Evolutionary conservation across 495 filamentous ascomycete genomes (phyloP).

Genomic region (Collariella sp.): DNA sequence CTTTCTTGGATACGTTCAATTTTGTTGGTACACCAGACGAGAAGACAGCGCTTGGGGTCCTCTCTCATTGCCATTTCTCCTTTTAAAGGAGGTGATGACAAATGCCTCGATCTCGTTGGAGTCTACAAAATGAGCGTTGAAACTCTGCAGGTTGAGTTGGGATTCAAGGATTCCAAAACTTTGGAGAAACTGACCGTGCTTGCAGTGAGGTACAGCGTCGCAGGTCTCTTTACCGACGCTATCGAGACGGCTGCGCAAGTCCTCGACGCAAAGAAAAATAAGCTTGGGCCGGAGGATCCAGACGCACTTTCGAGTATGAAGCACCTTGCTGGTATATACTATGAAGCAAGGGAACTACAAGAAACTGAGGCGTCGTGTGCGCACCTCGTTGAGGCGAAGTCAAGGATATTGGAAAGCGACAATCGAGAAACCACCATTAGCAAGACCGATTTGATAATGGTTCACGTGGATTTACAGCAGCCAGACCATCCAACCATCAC

Average conservation of each 20-base stretch:
- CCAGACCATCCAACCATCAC: too few relatives aligned
- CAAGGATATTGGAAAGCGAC: slow-evolving; percentile 27
- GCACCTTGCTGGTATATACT: too few relatives aligned
- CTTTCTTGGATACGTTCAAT: slow-evolving; percentile 15
- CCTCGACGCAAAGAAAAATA: too few relatives aligned
- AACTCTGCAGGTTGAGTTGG: slow-evolving; percentile 23
- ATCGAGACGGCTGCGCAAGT: too few relatives aligned
- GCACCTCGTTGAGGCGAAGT: slow-evolving; percentile 24
- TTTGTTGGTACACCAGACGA: slow-evolving; percentile 1
- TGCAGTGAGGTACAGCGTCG: too few relatives aligned
- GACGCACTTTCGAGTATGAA: too few relatives aligned
- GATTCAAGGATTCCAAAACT: too few relatives aligned
- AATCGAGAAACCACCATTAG: slow-evolving; percentile 34
- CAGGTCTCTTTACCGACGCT: too few relatives aligned
- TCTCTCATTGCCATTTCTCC: neutral
- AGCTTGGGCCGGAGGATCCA: too few relatives aligned
- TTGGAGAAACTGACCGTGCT: too few relatives aligned
- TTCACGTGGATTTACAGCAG: too few relatives aligned
- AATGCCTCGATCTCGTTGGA: too few relatives aligned
- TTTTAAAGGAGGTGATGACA: neutral
- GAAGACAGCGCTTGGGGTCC: slow-evolving; percentile 2
- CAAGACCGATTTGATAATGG: slow-evolving; percentile 34
- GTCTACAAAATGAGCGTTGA: slow-evolving; percentile 1
- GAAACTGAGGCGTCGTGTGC: neutral
- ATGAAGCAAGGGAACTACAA: neutral